These are phyloP conservation scores for Skeletonema marinoi DNA, from an alignment of 108 stramenopile species.

Conservation along the genomic window DNA sequence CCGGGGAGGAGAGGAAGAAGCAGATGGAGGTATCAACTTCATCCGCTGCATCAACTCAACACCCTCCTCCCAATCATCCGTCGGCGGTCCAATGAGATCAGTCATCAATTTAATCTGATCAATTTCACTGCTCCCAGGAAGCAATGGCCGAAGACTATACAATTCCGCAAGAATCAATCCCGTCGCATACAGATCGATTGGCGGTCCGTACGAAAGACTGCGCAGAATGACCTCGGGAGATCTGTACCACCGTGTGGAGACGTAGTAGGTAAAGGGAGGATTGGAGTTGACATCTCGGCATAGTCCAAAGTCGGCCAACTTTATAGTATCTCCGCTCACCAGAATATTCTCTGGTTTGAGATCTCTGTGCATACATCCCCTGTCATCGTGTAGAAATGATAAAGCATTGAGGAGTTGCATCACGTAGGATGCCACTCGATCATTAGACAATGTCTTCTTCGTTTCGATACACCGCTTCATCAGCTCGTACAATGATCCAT, in stretches of 20 bases:
- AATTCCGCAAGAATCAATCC: slow-evolving; percentile 95
- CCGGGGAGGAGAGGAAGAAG: background rate
- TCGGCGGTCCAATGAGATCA: slow-evolving; percentile 80
- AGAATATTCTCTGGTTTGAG: slow-evolving; percentile 96
- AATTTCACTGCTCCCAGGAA: slow-evolving; percentile 90
- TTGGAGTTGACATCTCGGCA: slow-evolving; percentile 63
- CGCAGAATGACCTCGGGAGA: slow-evolving; percentile 93
- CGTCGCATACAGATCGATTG: slow-evolving; percentile 93
- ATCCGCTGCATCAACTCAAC: slow-evolving; percentile 28
- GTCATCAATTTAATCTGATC: slow-evolving; percentile 91
- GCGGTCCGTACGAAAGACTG: slow-evolving; percentile 74
- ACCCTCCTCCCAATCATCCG: slow-evolving; percentile 54
- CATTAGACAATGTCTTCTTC: slow-evolving; percentile 21
- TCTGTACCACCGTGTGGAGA: slow-evolving; percentile 97
- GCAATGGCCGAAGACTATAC: slow-evolving; percentile 87
- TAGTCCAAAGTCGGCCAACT: slow-evolving; percentile 96
- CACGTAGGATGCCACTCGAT: slow-evolving; percentile 70
- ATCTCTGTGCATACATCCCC: slow-evolving; percentile 93
- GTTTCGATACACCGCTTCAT: slow-evolving; percentile 51
- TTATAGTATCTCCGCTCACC: slow-evolving; percentile 69
- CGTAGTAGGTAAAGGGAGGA: slow-evolving; percentile 88
- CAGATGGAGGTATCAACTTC: slow-evolving; percentile 4
- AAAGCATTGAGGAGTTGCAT: slow-evolving; percentile 85
- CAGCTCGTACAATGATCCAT: slow-evolving; percentile 90
- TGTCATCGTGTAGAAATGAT: slow-evolving; percentile 81